Evolutionary conservation across 768 basidiomycete species (phyloP), one percentile per base, ranked within the genome.

Genomic region (Panaeolus papilionaceus): DNA sequence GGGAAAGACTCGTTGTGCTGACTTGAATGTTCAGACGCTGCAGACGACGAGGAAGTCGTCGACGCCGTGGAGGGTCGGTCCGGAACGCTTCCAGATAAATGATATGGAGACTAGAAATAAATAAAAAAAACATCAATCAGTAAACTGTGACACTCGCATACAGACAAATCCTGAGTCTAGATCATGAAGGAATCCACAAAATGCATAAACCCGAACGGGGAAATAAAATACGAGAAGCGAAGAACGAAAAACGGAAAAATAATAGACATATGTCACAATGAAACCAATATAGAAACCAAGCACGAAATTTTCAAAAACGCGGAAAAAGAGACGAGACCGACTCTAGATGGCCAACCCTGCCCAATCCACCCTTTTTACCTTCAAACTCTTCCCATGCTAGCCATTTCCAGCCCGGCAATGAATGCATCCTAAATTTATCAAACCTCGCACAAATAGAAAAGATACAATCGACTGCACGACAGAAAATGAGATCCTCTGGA

Each of bases 21-120:
- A 40, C 63, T 39, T 37, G 45, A 66, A 12, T 49, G 66, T n/a
- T 64, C 63, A n/a, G 68, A 69, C 18, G 69, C 62, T 37, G 71
- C 64, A 3, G 71, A 70, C 33, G 75, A 75, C 6, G 72, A 68
- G 14, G 70, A 71, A 6, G 71, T 63, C 28, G 72, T 69, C 10
- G 71, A 71, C 0, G 73, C 67, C 23, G 69, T 68, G 7, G 67
- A 62, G 10, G 69, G 45, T 49, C 73, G 67, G 38, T 75, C 73
- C 8, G 73, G 73, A 16, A 74, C 58, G 14, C 42, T 44, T 9
- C 64, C 49, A 51, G 39, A 61, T 44, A 65, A n/a, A 44, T 64
- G 63, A 37, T 71, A 69, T 3, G 18, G 38, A 1, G 62, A 40
- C 66, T 67, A 64, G 4, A 37, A 38, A 40, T 3, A 33, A 51